Percentiles rank a stretch among this genome's conserved stretches.
These are phyloP conservation scores for Cryphonectria naterciae DNA, from an alignment of 2,329 filamentous ascomycete genomes.

Conservation along the genomic window DNA sequence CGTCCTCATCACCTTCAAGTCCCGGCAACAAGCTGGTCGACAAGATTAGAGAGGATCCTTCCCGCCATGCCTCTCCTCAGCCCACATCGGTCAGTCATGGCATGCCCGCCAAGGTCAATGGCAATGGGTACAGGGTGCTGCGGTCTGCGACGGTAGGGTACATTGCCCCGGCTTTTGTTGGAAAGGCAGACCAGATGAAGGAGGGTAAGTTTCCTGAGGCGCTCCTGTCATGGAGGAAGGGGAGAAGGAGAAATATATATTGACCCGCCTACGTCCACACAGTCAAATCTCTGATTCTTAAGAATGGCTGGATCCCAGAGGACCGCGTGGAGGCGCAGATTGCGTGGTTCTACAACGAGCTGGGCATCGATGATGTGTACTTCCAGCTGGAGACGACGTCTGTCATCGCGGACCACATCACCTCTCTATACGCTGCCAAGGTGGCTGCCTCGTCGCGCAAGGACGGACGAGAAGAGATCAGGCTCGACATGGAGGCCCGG, in stretches of 20 bases:
- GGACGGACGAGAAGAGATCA: conserved; percentile 92
- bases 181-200: conserved; percentile 90
- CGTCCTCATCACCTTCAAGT: conserved; percentile 30
- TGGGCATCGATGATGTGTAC: conserved; percentile 98
- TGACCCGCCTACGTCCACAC: conserved; percentile 14
- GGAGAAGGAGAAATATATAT: conserved; percentile 14
- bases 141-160: conserved; percentile 93
- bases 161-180: conserved; percentile 90
- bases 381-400: conserved; percentile 88
- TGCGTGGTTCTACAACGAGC: conserved; percentile 95
- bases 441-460: conserved; percentile 90
- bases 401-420: conserved; percentile 91
- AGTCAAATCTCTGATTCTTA: conserved; percentile 82
- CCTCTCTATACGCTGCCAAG: conserved; percentile 95
- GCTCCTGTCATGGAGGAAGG: neutral
- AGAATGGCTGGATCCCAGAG: conserved; percentile 83
- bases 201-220: conserved; percentile 57
- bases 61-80: conserved; percentile 80
- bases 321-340: conserved; percentile 84
- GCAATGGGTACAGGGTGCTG: conserved; percentile 72
- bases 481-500: conserved; percentile 89
- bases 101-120: conserved; percentile 48
- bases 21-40: conserved; percentile 37
- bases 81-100: conserved; percentile 82
- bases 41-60: conserved; percentile 40